Conservation (phyloP, 805 yeast genomes). For the Maudiozyma saulgeensis region DNA sequence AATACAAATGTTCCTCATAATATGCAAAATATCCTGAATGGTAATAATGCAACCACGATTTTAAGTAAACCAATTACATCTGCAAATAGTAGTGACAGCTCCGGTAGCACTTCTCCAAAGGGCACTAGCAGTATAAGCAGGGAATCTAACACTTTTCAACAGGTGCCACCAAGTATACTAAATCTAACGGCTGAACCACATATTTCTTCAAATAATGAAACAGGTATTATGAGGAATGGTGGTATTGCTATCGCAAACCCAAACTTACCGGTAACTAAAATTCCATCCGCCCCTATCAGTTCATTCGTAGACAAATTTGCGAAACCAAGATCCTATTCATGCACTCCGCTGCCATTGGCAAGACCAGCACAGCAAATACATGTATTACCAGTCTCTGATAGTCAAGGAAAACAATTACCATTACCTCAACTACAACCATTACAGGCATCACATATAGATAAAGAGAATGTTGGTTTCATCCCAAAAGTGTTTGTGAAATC, state of each 20-base stretch:
- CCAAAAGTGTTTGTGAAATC: constrained; percentile 30
- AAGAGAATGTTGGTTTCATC: constrained; percentile 26
- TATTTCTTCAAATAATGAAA: not conserved
- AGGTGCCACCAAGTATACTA: not conserved
- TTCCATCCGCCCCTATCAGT: not conserved
- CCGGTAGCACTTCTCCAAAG: not conserved
- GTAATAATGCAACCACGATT: no score
- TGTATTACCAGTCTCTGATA: not conserved
- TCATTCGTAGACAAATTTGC: constrained; percentile 5
- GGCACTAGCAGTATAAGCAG: no score
- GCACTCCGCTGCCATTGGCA: constrained; percentile 8
- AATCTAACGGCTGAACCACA: not conserved
- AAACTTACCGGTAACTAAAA: not conserved
- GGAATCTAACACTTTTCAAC: not conserved
- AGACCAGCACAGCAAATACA: not conserved
- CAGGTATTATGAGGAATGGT: not conserved
- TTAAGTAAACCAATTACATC: not conserved
- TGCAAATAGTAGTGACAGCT: not conserved
- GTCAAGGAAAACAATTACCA: not conserved
- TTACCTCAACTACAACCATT: not conserved
- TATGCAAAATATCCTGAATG: not conserved
- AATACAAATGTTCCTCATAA: no score
- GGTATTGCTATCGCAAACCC: not conserved
- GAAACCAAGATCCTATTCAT: constrained; percentile 26
- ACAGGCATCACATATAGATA: constrained; percentile 10